phyloP scores from a whole-genome alignment of 352 stramenopile genomes.

The Pythium aphanidermatum region DNA sequence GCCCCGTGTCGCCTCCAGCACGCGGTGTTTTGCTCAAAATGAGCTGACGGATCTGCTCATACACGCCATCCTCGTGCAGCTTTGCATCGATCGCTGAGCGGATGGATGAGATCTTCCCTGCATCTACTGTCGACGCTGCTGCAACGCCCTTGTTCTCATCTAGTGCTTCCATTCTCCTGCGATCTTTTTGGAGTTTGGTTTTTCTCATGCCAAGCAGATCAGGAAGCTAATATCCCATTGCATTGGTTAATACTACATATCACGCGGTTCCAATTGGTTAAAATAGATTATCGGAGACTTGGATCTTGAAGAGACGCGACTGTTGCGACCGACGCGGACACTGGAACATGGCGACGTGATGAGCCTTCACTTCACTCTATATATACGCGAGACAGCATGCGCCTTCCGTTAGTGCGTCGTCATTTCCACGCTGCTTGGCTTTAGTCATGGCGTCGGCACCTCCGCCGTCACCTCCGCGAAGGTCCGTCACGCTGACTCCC shows the following conservation, averaged over 20 bases:
- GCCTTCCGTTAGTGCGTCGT: too few relatives aligned
- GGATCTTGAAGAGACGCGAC: constrained; percentile 13
- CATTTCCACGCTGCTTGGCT: too few relatives aligned
- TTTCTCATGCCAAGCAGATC: too few relatives aligned
- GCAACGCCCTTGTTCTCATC: background rate
- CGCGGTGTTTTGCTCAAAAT: constrained; percentile 28
- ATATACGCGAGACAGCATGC: too few relatives aligned
- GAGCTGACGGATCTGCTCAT: constrained; percentile 61
- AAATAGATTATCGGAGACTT: background rate
- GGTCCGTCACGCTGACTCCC: too few relatives aligned
- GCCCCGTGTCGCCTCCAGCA: background rate
- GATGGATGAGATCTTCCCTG: constrained; percentile 40
- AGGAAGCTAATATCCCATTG: background rate
- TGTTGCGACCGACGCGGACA: background rate
- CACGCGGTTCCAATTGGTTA: background rate
- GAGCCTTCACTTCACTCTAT: background rate
- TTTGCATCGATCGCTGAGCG: constrained; percentile 68
- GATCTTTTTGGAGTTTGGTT: background rate
- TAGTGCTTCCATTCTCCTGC: constrained; percentile 3
- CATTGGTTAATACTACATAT: background rate
- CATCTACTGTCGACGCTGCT: background rate
- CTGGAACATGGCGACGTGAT: background rate
- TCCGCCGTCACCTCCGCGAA: too few relatives aligned
- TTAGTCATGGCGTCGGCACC: too few relatives aligned
- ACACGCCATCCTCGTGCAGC: constrained; percentile 67